These are phyloP conservation scores for Xylaria sp. DNA, from an alignment of 2,329 filamentous ascomycete genomes.

Conservation along the genomic window DNA sequence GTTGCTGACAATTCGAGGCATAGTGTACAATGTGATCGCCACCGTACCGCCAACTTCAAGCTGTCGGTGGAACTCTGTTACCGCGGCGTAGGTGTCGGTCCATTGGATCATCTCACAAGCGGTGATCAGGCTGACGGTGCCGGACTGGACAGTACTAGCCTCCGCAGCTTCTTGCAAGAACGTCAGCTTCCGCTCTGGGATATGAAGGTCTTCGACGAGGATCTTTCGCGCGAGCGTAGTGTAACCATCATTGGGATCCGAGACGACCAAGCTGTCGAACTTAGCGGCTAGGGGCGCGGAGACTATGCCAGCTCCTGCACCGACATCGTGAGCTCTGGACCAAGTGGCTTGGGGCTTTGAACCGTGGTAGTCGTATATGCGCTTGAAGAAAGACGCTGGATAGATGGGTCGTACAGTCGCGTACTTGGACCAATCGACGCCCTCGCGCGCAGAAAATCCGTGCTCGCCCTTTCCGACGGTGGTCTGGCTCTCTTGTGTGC, in stretches of 20 bases:
- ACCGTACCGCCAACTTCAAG: too few relatives aligned
- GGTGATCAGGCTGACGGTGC: too few relatives aligned
- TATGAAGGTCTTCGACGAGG: neutral
- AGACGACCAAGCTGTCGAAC: conserved; percentile 42
- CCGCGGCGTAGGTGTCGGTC: too few relatives aligned
- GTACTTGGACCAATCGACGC: conserved; percentile 38
- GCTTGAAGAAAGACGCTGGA: conserved; percentile 37
- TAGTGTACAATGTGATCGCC: too few relatives aligned
- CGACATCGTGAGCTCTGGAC: conserved; percentile 24
- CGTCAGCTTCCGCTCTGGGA: neutral
- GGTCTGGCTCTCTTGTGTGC: too few relatives aligned
- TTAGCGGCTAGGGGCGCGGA: conserved; percentile 33
- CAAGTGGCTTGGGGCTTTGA: conserved; percentile 28
- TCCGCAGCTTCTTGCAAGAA: neutral
- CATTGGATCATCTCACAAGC: too few relatives aligned
- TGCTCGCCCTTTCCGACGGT: neutral
- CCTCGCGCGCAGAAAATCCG: neutral
- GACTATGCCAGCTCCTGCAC: conserved; percentile 38
- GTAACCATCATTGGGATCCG: conserved; percentile 44
- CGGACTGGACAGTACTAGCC: neutral
- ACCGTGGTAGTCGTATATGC: conserved; percentile 40
- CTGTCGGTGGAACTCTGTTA: too few relatives aligned
- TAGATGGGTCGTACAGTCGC: conserved; percentile 31
- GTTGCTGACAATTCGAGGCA: too few relatives aligned
- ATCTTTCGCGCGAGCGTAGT: neutral